Conservation (phyloP, 192 early-diverging fungal species). For the Coemansia sp. region DNA sequence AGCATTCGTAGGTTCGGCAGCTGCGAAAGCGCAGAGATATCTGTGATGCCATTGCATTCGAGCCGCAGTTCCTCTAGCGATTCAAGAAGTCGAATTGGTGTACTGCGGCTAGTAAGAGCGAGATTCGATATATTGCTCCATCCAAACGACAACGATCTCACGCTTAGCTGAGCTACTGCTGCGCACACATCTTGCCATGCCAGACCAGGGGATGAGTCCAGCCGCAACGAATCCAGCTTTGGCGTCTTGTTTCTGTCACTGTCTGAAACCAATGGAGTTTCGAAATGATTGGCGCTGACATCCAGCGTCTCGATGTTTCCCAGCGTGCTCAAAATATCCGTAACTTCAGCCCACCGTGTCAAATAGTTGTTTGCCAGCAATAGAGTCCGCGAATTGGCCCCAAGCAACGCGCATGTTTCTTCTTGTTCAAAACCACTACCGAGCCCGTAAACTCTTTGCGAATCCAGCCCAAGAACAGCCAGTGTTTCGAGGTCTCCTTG, state of each 20-base stretch:
- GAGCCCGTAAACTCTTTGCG: slow-evolving; percentile 1
- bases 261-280: background rate
- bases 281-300: slow-evolving; percentile 34
- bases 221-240: slow-evolving; percentile 16
- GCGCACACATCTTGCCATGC: slow-evolving; percentile 11
- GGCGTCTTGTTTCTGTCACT: background rate
- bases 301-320: slow-evolving; percentile 15
- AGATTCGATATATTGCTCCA: slow-evolving; percentile 4
- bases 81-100: background rate
- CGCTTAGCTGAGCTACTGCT: background rate
- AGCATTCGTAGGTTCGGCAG: slow-evolving; percentile 16
- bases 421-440: background rate
- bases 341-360: slow-evolving; percentile 16
- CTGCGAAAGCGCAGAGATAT: slow-evolving; percentile 7
- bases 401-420: slow-evolving; percentile 1
- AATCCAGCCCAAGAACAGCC: slow-evolving; percentile 16
- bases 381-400: slow-evolving; percentile 10
- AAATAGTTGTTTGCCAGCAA: slow-evolving; percentile 31
- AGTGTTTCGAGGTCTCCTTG: slow-evolving; percentile 19
- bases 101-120: background rate
- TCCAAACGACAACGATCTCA: slow-evolving; percentile 24
- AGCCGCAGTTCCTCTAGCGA: slow-evolving; percentile 23
- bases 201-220: slow-evolving; percentile 18
- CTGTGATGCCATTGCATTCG: slow-evolving; percentile 28
- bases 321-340: slow-evolving; percentile 11